These are phyloP conservation scores for Cordyceps farinosa DNA, from an alignment of 2,329 filamentous ascomycete genomes.

Conservation along the genomic window DNA sequence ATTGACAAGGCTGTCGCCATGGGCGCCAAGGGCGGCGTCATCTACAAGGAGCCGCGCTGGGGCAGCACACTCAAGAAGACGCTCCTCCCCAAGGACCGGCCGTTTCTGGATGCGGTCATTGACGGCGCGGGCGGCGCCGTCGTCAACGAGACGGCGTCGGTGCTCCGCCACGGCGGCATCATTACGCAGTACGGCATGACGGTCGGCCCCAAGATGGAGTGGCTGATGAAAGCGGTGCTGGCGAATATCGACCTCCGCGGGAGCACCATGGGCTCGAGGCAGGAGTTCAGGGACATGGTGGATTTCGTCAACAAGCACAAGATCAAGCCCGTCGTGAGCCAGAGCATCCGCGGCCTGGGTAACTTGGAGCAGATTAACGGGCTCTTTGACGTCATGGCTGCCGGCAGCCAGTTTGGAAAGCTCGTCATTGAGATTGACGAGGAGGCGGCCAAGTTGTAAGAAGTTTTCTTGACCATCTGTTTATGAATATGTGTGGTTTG, in stretches of 20 bases:
- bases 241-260: conserved; percentile 85
- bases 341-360: conserved; percentile 68
- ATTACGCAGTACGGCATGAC: conserved; percentile 93
- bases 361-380: conserved; percentile 75
- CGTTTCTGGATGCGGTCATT: conserved; percentile 76
- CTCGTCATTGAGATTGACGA: conserved; percentile 71
- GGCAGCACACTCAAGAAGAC: conserved; percentile 64
- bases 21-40: conserved; percentile 78
- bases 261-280: conserved; percentile 84
- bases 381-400: conserved; percentile 85
- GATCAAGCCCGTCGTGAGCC: conserved; percentile 74
- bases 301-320: conserved; percentile 70
- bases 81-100: conserved; percentile 61
- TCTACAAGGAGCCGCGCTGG: conserved; percentile 76
- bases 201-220: conserved; percentile 76
- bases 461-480: no score
- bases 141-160: conserved; percentile 60
- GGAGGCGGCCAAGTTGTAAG: conserved; percentile 39
- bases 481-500: not conserved
- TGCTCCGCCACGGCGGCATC: conserved; percentile 80
- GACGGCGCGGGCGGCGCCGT: conserved; percentile 90
- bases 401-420: conserved; percentile 86
- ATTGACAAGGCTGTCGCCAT: conserved; percentile 66
- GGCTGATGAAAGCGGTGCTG: conserved; percentile 76
- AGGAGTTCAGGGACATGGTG: conserved; percentile 90